phyloP scores from a whole-genome alignment of 257 asterid genomes.

The Forsythia suspensa region DNA sequence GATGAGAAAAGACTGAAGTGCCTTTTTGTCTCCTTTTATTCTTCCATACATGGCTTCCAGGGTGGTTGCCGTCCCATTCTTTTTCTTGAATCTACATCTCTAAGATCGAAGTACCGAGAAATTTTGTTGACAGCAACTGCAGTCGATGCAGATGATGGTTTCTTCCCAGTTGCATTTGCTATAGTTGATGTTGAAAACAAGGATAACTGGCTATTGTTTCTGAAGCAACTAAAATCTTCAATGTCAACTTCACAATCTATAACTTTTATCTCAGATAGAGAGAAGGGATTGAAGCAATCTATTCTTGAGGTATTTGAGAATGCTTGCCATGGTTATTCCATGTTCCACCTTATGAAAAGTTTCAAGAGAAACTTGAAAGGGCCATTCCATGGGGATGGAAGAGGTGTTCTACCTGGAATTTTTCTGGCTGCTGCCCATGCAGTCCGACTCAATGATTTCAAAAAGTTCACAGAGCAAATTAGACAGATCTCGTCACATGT shows the following conservation, averaged over 20 bases:
- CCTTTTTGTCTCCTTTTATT: slow-evolving; percentile 61
- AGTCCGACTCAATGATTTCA: slow-evolving; percentile 54
- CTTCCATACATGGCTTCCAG: slow-evolving; percentile 62
- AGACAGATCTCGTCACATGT: slow-evolving; percentile 59
- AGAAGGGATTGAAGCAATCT: slow-evolving; percentile 53
- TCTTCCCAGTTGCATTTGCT: slow-evolving; percentile 81
- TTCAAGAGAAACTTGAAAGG: slow-evolving; percentile 77
- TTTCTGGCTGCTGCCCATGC: slow-evolving; percentile 76
- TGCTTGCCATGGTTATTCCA: slow-evolving; percentile 73
- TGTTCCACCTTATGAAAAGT: slow-evolving; percentile 78
- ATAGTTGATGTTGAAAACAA: slow-evolving; percentile 68
- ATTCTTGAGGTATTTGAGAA: slow-evolving; percentile 62
- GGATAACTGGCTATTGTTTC: slow-evolving; percentile 80
- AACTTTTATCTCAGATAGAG: slow-evolving; percentile 82
- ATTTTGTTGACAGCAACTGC: slow-evolving; percentile 71
- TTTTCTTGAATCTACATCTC: slow-evolving; percentile 75
- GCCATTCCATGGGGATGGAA: slow-evolving; percentile 79
- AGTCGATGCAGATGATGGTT: slow-evolving; percentile 80
- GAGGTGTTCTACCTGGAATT: slow-evolving; percentile 68
- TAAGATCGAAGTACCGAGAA: slow-evolving; percentile 70
- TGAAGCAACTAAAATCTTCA: slow-evolving; percentile 71
- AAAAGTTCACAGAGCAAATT: slow-evolving; percentile 61
- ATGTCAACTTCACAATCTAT: slow-evolving; percentile 48
- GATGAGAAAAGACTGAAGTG: slow-evolving; percentile 61
- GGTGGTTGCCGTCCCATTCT: slow-evolving; percentile 78